A percentile compares a stretch with the other conserved stretches of the same genome.
phyloP scores from a whole-genome alignment of 306 rosid genomes.

The Castanea mollissima region DNA sequence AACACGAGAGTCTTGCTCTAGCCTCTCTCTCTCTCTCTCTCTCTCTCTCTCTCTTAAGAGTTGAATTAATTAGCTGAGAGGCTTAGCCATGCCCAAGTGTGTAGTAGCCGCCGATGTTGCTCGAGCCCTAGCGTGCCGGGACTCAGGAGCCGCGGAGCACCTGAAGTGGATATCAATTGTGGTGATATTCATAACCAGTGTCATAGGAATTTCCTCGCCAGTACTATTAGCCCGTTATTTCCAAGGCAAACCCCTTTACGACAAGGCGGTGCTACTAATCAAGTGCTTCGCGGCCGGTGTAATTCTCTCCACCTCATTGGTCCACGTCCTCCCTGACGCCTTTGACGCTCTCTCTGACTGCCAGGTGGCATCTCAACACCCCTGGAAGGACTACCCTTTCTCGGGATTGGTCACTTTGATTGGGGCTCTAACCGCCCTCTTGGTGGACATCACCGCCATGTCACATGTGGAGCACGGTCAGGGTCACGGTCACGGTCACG shows the following conservation, averaged over 20 bases:
- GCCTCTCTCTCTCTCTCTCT: neutral
- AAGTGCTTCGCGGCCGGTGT: slow-evolving; percentile 98
- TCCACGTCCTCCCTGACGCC: slow-evolving; percentile 97
- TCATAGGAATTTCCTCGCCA: slow-evolving; percentile 68
- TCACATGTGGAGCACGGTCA: slow-evolving; percentile 60
- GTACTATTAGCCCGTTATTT: slow-evolving; percentile 69
- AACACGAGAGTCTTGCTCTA: too few species aligned
- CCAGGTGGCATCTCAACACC: slow-evolving; percentile 73
- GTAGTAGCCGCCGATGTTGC: slow-evolving; percentile 12
- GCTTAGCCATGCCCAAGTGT: slow-evolving; percentile 47
- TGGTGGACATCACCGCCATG: slow-evolving; percentile 75
- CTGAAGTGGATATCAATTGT: slow-evolving; percentile 62
- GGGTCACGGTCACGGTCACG: neutral
- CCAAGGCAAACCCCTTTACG: slow-evolving; percentile 81
- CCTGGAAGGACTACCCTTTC: slow-evolving; percentile 91
- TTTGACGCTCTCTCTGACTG: slow-evolving; percentile 81
- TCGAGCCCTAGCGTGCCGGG: slow-evolving; percentile 52
- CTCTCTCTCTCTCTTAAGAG: neutral
- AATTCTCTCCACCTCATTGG: slow-evolving; percentile 87
- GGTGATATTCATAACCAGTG: slow-evolving; percentile 74
- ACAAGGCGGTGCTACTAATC: slow-evolving; percentile 54
- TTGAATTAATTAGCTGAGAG: neutral
- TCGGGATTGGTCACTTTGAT: slow-evolving; percentile 72
- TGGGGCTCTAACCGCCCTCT: slow-evolving; percentile 60
- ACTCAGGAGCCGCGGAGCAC: slow-evolving; percentile 61